A percentile compares a stretch with the other conserved stretches of the same genome.
Conservation (phyloP, 306 rosid species). For the Corylus heterophylla region DNA sequence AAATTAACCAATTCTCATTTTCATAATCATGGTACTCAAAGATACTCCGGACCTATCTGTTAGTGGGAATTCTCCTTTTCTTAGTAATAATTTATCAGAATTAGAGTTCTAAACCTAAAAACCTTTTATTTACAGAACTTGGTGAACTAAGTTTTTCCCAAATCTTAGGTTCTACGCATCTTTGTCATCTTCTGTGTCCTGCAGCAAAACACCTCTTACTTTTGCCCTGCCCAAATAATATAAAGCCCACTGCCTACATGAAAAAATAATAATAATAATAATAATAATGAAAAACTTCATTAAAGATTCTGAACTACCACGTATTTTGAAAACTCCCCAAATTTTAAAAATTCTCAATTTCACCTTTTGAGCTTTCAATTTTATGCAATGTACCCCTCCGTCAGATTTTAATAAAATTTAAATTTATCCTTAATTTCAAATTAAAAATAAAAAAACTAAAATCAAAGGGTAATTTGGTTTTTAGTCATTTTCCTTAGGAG, state of each 20-base stretch:
- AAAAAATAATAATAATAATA: not conserved
- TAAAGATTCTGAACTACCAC: too few relatives aligned
- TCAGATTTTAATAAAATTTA: too few relatives aligned
- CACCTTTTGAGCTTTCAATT: too few relatives aligned
- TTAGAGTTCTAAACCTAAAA: not conserved
- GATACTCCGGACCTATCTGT: not conserved
- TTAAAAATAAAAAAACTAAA: too few relatives aligned
- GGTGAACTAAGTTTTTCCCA: not conserved
- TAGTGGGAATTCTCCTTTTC: not conserved
- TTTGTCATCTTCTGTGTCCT: constrained; percentile 51
- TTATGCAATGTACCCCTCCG: too few relatives aligned
- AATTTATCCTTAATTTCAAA: too few relatives aligned
- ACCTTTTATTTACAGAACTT: constrained; percentile 7
- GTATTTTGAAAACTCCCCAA: too few relatives aligned
- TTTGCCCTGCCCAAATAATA: constrained; percentile 58
- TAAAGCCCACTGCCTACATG: constrained; percentile 3
- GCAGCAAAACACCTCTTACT: constrained; percentile 72
- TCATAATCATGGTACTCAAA: not conserved
- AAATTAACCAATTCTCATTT: not conserved
- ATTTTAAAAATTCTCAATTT: too few relatives aligned
- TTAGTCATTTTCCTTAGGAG: too few relatives aligned
- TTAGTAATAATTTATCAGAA: not conserved
- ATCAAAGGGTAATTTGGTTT: too few relatives aligned
- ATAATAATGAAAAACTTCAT: too few relatives aligned
- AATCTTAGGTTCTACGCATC: constrained; percentile 19